Base-by-base conservation (phyloP, 495 filamentous ascomycete species). In the Cairneyella variabilis region DNA sequence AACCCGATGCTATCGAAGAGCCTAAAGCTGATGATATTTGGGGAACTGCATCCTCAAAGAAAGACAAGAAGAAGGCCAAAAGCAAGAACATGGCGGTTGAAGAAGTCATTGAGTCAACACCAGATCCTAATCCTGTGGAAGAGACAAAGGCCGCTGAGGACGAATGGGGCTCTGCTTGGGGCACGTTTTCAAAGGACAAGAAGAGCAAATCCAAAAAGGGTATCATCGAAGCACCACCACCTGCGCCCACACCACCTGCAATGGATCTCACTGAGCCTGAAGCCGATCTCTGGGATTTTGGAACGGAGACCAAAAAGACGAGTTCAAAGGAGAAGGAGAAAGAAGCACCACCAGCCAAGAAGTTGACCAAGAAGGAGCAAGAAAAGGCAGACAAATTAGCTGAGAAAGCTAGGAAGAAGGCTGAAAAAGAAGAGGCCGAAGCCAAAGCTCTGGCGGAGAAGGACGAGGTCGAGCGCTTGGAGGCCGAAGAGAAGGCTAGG, bases 1-100 rank as follows among this genome's bases (percentile, higher is more conserved):
- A 73, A 57, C 70, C 69, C 7, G 75, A 75, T 51, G 60, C 64
- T 6, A 71, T 73, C 44, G 73, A 76, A 50, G 72, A 77, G 48
- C 73, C 71, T 16, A 69, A 66, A 30, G 54, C 60, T 5, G 69
- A 73, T 20, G 71, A 76, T 48, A 56, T 59, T n/a, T 74, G 69
- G 72, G 70, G 61, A 14, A 30, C 57, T 2, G 48, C 62, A 25
- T 63, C 61, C 21, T 66, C 68, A 10, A 69, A 68, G 40, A 74
- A 71, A 50, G 62, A 68, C 25, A 67, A 66, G 41, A 75, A 73
- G 58, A 75, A 74, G 48, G 18, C 39, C 27, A 69, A 69, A 54
- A 30, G 54, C 41, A 71, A 70, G 56, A 72, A 69, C 22, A 42
- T 60, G n/a, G 66, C 68, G 0, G 54, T 76, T 17, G 71, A 73